phyloP scores from a whole-genome alignment of 2,329 filamentous ascomycete genomes.

The Neospermospora avenae region DNA sequence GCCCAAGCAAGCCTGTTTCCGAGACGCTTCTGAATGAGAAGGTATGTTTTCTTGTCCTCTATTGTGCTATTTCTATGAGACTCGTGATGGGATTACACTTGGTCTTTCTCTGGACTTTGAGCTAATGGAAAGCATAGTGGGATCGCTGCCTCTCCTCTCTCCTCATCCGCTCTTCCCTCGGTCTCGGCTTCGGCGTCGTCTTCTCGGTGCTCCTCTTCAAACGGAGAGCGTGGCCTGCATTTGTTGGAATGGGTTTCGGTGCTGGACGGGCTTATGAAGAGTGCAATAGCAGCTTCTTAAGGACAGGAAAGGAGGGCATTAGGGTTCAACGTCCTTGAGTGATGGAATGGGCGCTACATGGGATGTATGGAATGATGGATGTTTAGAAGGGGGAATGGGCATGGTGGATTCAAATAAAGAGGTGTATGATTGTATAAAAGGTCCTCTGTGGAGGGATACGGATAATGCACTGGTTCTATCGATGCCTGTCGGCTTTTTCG shows the following conservation, averaged over 20 bases:
- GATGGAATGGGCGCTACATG: not conserved
- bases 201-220: conserved; percentile 99
- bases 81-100: not conserved
- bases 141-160: conserved; percentile 97
- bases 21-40: conserved; percentile 99
- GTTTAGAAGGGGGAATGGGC: not conserved
- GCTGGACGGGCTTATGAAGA: conserved; percentile 97
- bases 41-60: conserved; percentile 48
- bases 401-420: not conserved
- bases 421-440: conserved; percentile 33
- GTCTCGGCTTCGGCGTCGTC: conserved; percentile 94
- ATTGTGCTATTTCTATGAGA: not conserved
- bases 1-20: conserved; percentile 78
- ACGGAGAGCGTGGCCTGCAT: conserved; percentile 96
- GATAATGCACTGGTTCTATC: conserved; percentile 11
- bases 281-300: conserved; percentile 62
- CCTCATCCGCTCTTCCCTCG: conserved; percentile 93
- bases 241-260: conserved; percentile 89
- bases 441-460: conserved; percentile 15
- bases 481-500: not conserved
- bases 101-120: not conserved
- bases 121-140: conserved; percentile 60
- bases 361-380: not conserved
- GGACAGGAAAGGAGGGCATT: conserved; percentile 32
- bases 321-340: conserved; percentile 29